These are phyloP conservation scores for Cyphellophora europaea DNA, from an alignment of 2,329 filamentous ascomycete species.

Conservation along the genomic window DNA sequence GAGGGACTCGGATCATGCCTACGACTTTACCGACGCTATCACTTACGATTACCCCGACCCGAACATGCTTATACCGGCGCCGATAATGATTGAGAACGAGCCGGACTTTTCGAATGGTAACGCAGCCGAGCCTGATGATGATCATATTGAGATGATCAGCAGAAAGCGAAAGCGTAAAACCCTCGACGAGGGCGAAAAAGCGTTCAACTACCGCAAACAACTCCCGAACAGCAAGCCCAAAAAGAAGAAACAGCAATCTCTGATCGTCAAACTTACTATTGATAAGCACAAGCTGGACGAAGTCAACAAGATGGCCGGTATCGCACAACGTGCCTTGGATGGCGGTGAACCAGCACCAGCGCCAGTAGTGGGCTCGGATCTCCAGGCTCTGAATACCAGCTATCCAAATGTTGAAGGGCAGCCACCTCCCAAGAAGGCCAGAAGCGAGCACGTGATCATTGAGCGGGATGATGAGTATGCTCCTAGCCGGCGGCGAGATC, in stretches of 20 bases:
- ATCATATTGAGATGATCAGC: conserved; percentile 16
- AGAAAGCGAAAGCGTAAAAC: conserved; percentile 20
- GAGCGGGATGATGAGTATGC: conserved; percentile 21
- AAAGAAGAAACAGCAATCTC: conserved; percentile 12
- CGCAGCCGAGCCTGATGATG: not conserved
- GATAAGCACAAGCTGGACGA: conserved; percentile 15
- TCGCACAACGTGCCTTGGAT: conserved; percentile 12
- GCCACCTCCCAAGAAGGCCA: conserved; percentile 14
- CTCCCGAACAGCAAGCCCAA: conserved; percentile 2
- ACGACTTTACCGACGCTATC: conserved; percentile 24
- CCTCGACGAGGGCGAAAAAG: conserved; percentile 17
- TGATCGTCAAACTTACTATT: conserved; percentile 19
- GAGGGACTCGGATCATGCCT: conserved; percentile 21
- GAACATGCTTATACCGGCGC: conserved; percentile 7
- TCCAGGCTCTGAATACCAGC: conserved; percentile 19
- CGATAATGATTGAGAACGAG: conserved; percentile 9
- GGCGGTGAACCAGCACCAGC: conserved; percentile 9
- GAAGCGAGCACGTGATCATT: conserved; percentile 10
- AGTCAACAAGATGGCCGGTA: conserved; percentile 8
- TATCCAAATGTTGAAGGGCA: conserved; percentile 20
- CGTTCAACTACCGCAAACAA: conserved; percentile 9
- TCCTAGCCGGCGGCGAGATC: conserved; percentile 15
- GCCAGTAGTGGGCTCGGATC: conserved; percentile 18
- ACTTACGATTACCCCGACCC: conserved; percentile 25
- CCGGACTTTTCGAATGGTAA: not conserved